Evolutionary conservation across 495 filamentous ascomycete genomes (phyloP).

Genomic region (Gamarada debralockiae): DNA sequence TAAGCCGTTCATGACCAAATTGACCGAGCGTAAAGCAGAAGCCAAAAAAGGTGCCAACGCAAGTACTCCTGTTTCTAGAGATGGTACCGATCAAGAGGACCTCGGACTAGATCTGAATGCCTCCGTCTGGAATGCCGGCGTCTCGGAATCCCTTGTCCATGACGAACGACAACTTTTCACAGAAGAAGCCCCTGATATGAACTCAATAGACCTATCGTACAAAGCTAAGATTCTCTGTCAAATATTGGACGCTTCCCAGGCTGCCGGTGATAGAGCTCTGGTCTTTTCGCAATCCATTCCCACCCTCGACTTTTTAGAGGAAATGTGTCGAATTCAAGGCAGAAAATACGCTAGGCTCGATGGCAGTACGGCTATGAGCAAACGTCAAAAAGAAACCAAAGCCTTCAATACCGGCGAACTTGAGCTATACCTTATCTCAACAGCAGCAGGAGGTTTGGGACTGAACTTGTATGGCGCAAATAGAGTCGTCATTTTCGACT

Average conservation of each 20-base stretch:
- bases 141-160: conserved; percentile 18
- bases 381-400: conserved; percentile 58
- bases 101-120: conserved; percentile 28
- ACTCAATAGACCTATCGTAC: conserved; percentile 46
- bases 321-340: conserved; percentile 39
- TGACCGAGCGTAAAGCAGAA: conserved; percentile 30
- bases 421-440: conserved; percentile 75
- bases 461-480: conserved; percentile 85
- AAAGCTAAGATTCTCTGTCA: conserved; percentile 61
- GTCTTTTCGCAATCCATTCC: conserved; percentile 73
- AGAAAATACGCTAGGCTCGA: conserved; percentile 57
- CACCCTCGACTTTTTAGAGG: conserved; percentile 66
- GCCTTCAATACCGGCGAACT: conserved; percentile 55
- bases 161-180: conserved; percentile 14
- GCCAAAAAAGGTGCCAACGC: conserved; percentile 21
- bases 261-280: conserved; percentile 65
- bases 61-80: conserved; percentile 1
- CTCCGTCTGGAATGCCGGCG: conserved; percentile 29
- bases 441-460: conserved; percentile 73
- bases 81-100: conserved; percentile 14
- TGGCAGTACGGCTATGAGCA: conserved; percentile 48
- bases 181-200: conserved; percentile 17
- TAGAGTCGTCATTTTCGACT: conserved; percentile 84
- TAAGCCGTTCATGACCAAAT: conserved; percentile 52
- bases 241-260: conserved; percentile 61